Conservation (phyloP, 495 filamentous ascomycete genomes). For the Daldinia vernicosa region DNA sequence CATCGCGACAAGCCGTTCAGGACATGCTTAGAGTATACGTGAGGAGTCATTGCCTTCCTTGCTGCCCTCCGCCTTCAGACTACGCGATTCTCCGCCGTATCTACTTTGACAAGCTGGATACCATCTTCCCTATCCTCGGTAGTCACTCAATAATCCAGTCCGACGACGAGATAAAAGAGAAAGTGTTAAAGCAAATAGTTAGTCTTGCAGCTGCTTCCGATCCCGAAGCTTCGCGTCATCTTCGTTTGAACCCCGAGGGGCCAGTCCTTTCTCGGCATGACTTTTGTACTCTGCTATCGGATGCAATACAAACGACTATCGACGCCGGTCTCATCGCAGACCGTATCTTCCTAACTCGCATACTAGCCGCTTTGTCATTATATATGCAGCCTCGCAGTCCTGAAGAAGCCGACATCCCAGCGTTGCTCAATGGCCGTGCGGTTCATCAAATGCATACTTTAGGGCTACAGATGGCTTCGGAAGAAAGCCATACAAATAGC, state of each 20-base stretch:
- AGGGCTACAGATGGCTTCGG: conserved; percentile 66
- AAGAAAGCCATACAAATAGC: conserved; percentile 39
- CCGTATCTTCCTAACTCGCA: conserved; percentile 45
- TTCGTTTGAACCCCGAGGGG: conserved; percentile 41
- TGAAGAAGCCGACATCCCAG: conserved; percentile 47
- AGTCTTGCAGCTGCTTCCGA: conserved; percentile 61
- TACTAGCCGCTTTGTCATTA: conserved; percentile 46
- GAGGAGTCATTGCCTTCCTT: conserved; percentile 48
- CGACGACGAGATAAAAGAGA: conserved; percentile 42
- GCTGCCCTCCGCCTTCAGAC: conserved; percentile 46
- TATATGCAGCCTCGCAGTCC: conserved; percentile 47
- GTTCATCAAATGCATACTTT: conserved; percentile 71
- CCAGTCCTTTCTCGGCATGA: conserved; percentile 45
- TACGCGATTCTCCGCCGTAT: conserved; percentile 50
- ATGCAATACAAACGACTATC: conserved; percentile 45
- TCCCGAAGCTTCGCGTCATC: conserved; percentile 49
- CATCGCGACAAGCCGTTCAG: conserved; percentile 43
- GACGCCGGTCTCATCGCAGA: conserved; percentile 47
- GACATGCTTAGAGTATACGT: conserved; percentile 49
- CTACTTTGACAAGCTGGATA: conserved; percentile 58
- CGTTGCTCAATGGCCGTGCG: conserved; percentile 47
- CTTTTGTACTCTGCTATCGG: conserved; percentile 50
- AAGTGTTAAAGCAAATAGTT: conserved; percentile 55
- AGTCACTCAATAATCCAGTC: conserved; percentile 5
- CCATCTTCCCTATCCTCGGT: conserved; percentile 61